Evolutionary conservation across 2,329 filamentous ascomycete species (phyloP), one percentile per base, ranked within the genome.

Genomic region (Neofusicoccum parvum): DNA sequence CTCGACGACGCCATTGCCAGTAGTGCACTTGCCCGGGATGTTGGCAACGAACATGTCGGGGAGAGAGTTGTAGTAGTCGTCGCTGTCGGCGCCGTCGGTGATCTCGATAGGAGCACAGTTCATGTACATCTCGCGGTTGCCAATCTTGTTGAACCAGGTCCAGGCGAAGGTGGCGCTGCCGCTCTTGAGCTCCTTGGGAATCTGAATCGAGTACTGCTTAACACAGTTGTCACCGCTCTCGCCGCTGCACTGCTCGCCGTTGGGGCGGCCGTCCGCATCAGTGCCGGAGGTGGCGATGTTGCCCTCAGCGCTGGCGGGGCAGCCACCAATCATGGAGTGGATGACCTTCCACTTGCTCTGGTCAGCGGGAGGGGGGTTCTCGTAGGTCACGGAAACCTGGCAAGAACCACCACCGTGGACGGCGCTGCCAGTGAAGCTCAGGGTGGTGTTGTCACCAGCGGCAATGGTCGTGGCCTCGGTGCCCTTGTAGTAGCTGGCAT

Each of bases 121-220:
- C 92, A 95, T 96, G 84, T 97, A 97, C 93, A 97, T 96, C 76
- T 98, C 95, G 0, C 94, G 89, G 81, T 97, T 97, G 2, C 95
- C 95, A 10, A 96, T 74, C 67, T 90, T 90, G 79, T 98, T 98
- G 79, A 96, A 88, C 95, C 95, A 98, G 0, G 92, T 92, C 93
- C 94, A 98, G 1, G 92, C 91, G 5, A 97, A 80, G 0, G 88
- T 90, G 43, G 91, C 93, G 45, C 91, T 84, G 2, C 93, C 94
- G 1, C 87, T 79, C 15, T 87, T 85, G 54, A 96, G 83, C 12
- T 88, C 85, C 0, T 83, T 74, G 0, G 92, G 93, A 5, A 97
- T 87, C 0, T 80, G 86, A 79, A 89, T 94, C 48, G 86, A 80
- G 76, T 92, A 94, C 0, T 79, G 82, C 72, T 84, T 84, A n/a